phyloP scores from a whole-genome alignment of 1,284 basidiomycete species.

The Rugiboletus extremiorientalis region DNA sequence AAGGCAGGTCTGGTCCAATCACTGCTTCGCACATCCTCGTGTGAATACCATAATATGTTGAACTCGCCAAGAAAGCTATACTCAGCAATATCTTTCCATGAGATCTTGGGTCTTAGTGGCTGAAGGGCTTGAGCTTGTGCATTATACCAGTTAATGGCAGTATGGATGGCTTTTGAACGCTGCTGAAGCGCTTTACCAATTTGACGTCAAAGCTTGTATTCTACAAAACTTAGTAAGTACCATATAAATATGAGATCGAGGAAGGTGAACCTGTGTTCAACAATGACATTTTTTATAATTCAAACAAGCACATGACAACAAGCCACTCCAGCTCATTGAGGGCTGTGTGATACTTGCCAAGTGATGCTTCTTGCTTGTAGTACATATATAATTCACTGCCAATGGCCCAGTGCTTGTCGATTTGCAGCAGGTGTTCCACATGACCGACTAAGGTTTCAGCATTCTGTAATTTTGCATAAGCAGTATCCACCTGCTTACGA shows the following conservation, averaged over 20 bases:
- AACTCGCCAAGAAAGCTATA: conserved; percentile 1
- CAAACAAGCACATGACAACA: too few species aligned
- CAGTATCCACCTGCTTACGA: neutral
- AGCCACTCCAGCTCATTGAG: neutral
- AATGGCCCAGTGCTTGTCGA: neutral
- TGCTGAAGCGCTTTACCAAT: neutral
- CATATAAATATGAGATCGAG: too few species aligned
- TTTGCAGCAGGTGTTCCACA: neutral
- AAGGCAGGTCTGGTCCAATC: too few species aligned
- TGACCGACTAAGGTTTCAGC: neutral
- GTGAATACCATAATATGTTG: neutral
- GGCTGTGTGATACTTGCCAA: neutral
- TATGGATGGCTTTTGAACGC: too few species aligned
- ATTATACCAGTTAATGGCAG: neutral
- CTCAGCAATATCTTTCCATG: too few species aligned
- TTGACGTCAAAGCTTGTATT: too few species aligned
- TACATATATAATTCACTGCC: neutral
- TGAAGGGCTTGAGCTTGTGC: neutral
- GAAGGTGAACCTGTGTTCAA: too few species aligned
- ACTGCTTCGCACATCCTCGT: neutral
- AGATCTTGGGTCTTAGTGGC: neutral
- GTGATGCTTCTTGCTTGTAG: neutral
- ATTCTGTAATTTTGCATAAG: neutral
- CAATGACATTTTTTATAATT: too few species aligned
- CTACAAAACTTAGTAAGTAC: too few species aligned